A percentile compares a stretch with the other conserved stretches of the same genome.
Conservation (phyloP, 2,329 filamentous ascomycete species). For the Aspergillus sp. region DNA sequence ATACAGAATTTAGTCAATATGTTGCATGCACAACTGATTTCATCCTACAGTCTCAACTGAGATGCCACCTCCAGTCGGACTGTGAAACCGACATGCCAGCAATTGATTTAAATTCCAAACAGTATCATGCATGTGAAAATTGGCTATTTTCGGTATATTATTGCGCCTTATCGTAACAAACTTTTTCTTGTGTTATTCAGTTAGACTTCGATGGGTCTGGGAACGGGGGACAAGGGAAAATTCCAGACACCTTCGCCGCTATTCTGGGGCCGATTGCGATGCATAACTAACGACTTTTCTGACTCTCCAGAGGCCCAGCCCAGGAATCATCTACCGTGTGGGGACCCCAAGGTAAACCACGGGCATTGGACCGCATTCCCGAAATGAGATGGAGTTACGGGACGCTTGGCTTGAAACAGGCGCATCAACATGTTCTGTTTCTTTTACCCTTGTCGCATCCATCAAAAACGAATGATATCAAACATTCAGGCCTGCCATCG, state of each 20-base stretch:
- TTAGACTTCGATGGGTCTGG: constrained; percentile 22
- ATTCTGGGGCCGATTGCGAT: constrained; percentile 11
- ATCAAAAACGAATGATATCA: constrained; percentile 8
- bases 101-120: not conserved
- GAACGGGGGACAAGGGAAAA: constrained; percentile 15
- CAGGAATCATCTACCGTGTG: constrained; percentile 21
- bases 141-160: constrained; percentile 5
- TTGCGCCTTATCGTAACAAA: constrained; percentile 15
- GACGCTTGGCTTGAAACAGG: constrained; percentile 20
- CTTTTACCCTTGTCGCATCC: constrained; percentile 8
- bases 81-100: not conserved
- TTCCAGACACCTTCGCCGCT: constrained; percentile 10
- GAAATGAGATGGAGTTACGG: constrained; percentile 19
- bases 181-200: constrained; percentile 8
- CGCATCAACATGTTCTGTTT: constrained; percentile 13
- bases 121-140: constrained; percentile 1
- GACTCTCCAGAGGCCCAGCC: not conserved
- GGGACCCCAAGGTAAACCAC: constrained; percentile 20
- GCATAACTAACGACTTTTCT: constrained; percentile 10
- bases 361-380: constrained; percentile 23
- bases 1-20: constrained; percentile 16
- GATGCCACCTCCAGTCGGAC: constrained; percentile 16
- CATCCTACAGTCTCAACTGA: constrained; percentile 10
- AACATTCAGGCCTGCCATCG: not conserved
- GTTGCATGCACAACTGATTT: constrained; percentile 14